Base-by-base conservation (phyloP, 1,139 yeast genomes). In the Kurtzmaniella quercitrusa region DNA sequence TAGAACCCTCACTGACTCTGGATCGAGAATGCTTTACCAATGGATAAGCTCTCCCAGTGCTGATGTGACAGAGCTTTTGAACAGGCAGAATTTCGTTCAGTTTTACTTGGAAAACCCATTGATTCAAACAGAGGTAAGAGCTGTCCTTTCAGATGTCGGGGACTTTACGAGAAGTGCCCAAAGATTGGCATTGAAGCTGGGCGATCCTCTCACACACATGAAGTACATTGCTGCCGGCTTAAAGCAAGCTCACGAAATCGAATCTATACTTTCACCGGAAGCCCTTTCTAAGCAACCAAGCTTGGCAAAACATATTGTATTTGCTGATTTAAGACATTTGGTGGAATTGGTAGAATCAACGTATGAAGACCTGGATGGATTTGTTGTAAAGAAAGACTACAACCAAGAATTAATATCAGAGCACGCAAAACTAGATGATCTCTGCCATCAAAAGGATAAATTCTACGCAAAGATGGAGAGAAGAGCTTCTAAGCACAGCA, bases 31-130 rank as follows among this genome's bases (percentile, higher is more conserved):
- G 18, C 65, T 93, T 16, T 76, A 83, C 2, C 82, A 83, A 44
- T 90, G 98, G 97, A 64, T 93, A 3, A 74, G 87, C 17, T 82
- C 91, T 0, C 99, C 99, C 0, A 73, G 87, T 0, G 70, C 85
- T 4, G 77, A 84, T 52, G 53, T 77, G 0, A 54, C 57, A 0
- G 85, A 78, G 48, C 80, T 93, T 18, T 60, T 62, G 19, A 55
- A 60, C 16, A 71, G 99, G 27, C 95, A 88, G 48, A 67, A 69
- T 9, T 68, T 81, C 39, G 94, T 91, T 0, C 60, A 66, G 10
- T 59, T 75, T 12, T 82, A 90, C 51, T 50, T 70, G 11, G 60
- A 65, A 2, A 67, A 79, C 45, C 57, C 61, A 0, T 51, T 57
- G 0, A 58, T 80, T 39, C 62, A 73, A 2, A 45, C 63, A 0